Conservation (phyloP, 169 alveolate genomes). For the Plasmodium vinckei region DNA sequence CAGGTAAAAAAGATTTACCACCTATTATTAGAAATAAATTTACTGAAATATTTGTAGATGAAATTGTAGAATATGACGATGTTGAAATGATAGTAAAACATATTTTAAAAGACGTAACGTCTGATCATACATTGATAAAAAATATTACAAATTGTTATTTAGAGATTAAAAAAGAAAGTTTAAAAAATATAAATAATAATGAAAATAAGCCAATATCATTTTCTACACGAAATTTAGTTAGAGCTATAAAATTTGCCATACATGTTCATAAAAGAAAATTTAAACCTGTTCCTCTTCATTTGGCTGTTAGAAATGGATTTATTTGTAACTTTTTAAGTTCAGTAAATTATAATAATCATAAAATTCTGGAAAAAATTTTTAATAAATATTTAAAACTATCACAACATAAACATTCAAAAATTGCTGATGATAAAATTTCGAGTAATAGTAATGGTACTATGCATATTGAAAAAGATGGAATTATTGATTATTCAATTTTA, state of each 20-base stretch:
- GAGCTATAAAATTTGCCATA: slow-evolving; percentile 62
- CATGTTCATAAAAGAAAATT: slow-evolving; percentile 52
- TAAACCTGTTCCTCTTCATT: slow-evolving; percentile 20
- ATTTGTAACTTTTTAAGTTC: slow-evolving; percentile 59
- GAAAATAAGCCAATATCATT: slow-evolving; percentile 53
- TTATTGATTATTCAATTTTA: slow-evolving; percentile 17
- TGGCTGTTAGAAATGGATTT: slow-evolving; percentile 56
- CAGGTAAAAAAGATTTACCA: slow-evolving; percentile 98
- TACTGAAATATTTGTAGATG: slow-evolving; percentile 97
- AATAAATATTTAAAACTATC: slow-evolving; percentile 44
- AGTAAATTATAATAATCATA: slow-evolving; percentile 17
- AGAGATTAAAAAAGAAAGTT: slow-evolving; percentile 54
- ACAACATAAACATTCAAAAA: not conserved
- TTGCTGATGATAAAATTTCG: not conserved
- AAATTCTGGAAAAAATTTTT: slow-evolving; percentile 42
- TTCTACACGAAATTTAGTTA: slow-evolving; percentile 73
- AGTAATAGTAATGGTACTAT: slow-evolving; percentile 6
- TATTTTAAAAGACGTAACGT: slow-evolving; percentile 69
- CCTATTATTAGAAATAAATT: slow-evolving; percentile 92
- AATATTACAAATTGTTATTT: slow-evolving; percentile 80
- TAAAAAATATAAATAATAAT: slow-evolving; percentile 20
- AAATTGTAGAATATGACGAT: slow-evolving; percentile 83
- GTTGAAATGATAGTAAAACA: slow-evolving; percentile 77
- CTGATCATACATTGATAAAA: slow-evolving; percentile 59
- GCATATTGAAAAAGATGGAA: slow-evolving; percentile 63